Percentiles rank a stretch among this genome's conserved stretches.
Evolutionary conservation across 768 basidiomycete species (phyloP).

Genomic region (Ramaria rubella): DNA sequence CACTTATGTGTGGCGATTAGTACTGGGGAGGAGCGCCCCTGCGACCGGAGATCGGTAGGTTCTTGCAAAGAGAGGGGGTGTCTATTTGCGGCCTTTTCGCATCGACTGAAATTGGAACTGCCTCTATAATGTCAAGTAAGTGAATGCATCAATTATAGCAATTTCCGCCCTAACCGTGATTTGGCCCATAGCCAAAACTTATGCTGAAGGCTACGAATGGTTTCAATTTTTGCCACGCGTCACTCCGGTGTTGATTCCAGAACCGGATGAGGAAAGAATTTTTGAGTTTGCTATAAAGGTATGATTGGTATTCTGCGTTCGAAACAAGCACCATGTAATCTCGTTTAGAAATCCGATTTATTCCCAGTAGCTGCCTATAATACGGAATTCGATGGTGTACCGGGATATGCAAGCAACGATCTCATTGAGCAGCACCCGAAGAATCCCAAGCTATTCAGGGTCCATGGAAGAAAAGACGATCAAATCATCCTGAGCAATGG

Average conservation of each 20-base stretch:
- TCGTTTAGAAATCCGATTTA: too few relatives aligned
- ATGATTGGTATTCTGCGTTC: too few relatives aligned
- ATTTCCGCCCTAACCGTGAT: background rate
- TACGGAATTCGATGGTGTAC: too few relatives aligned
- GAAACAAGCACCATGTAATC: too few relatives aligned
- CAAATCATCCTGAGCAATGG: conserved; percentile 39
- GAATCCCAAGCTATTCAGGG: conserved; percentile 24
- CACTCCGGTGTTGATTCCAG: conserved; percentile 24
- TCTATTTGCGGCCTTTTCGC: background rate
- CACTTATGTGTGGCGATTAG: background rate
- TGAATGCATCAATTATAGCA: background rate
- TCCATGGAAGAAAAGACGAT: too few relatives aligned
- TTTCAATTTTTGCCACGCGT: conserved; percentile 21
- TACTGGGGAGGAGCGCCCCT: conserved; percentile 2
- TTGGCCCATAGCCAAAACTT: background rate
- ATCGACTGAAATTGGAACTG: conserved; percentile 1
- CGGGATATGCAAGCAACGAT: too few relatives aligned
- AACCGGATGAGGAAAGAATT: conserved; percentile 22
- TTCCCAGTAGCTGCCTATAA: too few relatives aligned
- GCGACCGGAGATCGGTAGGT: background rate
- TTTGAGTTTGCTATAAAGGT: too few relatives aligned
- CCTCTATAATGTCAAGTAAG: background rate
- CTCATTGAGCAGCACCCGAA: conserved; percentile 35
- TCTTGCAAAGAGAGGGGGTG: background rate
- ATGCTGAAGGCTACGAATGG: conserved; percentile 31